Percentiles rank a stretch among this genome's conserved stretches.
phyloP scores from a whole-genome alignment of 805 yeast species.

The Tetrapisispora namnaoensis region DNA sequence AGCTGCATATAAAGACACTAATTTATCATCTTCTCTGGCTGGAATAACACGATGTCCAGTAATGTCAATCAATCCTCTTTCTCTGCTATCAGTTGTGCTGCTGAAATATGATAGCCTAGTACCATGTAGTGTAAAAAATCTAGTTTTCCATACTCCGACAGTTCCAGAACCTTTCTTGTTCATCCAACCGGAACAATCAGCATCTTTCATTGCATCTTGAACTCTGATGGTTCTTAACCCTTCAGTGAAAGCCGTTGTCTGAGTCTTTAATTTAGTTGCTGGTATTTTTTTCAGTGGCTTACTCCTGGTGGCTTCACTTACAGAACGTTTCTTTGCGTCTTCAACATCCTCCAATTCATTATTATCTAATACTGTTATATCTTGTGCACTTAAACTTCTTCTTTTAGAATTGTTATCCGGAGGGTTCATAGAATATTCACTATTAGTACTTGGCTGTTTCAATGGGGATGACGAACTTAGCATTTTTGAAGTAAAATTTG shows the following conservation, averaged over 20 bases:
- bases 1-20: constrained; percentile 81
- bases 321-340: constrained; percentile 33
- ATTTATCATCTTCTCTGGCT: constrained; percentile 70
- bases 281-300: constrained; percentile 38
- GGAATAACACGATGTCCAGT: constrained; percentile 90
- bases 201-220: constrained; percentile 60
- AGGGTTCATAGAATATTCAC: neutral
- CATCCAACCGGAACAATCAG: constrained; percentile 91
- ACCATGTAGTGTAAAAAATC: constrained; percentile 80
- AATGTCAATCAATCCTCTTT: constrained; percentile 88
- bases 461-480: constrained; percentile 3
- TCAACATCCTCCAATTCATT: constrained; percentile 28
- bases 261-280: constrained; percentile 41
- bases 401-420: constrained; percentile 27
- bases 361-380: constrained; percentile 13
- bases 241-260: constrained; percentile 76
- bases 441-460: neutral
- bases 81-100: constrained; percentile 64
- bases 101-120: constrained; percentile 86
- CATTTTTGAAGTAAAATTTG: constrained; percentile 1
- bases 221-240: constrained; percentile 76
- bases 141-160: constrained; percentile 78
- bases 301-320: constrained; percentile 41
- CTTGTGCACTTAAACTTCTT: constrained; percentile 46
- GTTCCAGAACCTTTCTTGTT: constrained; percentile 78